Evolutionary conservation across 257 asterid species (phyloP).

Genomic region (Solanum corneliomulleri): DNA sequence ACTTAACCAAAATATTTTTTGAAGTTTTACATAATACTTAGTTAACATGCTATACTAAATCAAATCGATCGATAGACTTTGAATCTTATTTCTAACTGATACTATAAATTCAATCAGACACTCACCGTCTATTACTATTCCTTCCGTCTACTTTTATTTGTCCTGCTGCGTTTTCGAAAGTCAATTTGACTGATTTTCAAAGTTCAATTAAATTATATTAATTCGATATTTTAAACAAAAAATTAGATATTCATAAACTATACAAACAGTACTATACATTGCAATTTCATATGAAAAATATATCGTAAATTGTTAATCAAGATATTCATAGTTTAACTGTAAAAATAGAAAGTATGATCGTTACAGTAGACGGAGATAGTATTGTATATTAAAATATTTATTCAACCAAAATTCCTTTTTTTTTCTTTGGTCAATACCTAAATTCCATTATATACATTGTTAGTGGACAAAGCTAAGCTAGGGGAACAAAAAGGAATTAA

Average conservation of each 20-base stretch:
- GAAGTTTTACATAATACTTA: too few relatives aligned
- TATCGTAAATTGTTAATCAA: too few relatives aligned
- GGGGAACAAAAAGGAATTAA: not conserved
- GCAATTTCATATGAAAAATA: too few relatives aligned
- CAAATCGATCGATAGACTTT: not conserved
- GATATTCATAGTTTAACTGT: too few relatives aligned
- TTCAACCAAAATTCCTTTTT: not conserved
- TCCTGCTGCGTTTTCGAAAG: rapidly evolving
- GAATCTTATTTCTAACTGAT: not conserved
- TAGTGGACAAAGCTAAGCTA: not conserved
- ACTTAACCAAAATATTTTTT: not conserved
- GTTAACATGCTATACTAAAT: not conserved
- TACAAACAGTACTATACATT: too few relatives aligned
- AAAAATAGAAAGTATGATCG: too few relatives aligned
- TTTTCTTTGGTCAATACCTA: not conserved
- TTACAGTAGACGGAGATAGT: too few relatives aligned
- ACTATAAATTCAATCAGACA: not conserved
- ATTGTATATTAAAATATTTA: not conserved
- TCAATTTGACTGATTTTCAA: rapidly evolving
- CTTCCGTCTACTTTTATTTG: too few relatives aligned
- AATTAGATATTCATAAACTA: too few relatives aligned
- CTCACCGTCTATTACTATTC: not conserved
- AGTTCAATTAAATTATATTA: too few relatives aligned
- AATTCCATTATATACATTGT: not conserved
- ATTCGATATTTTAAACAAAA: too few relatives aligned